A percentile compares a stretch with the other conserved stretches of the same genome.
Conservation (phyloP, 1,284 basidiomycete species). For the Ustilago tritici region DNA sequence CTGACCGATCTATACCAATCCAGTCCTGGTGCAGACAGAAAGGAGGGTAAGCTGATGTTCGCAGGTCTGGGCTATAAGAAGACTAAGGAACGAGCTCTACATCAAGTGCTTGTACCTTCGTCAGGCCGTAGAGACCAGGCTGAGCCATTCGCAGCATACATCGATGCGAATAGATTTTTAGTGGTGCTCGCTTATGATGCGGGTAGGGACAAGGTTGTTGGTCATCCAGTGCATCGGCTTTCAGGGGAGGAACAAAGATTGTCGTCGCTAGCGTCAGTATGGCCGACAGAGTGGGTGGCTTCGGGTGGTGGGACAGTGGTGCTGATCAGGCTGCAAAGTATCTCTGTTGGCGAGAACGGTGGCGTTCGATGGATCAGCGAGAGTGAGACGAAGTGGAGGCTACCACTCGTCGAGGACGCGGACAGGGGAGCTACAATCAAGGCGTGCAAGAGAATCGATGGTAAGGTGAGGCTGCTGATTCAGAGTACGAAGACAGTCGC, state of each 20-base stretch:
- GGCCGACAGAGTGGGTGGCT: conserved; percentile 33
- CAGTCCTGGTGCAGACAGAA: background rate
- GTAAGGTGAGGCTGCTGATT: conserved; percentile 18
- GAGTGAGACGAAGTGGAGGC: conserved; percentile 2
- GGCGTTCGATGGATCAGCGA: conserved; percentile 19
- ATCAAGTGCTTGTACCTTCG: conserved; percentile 35
- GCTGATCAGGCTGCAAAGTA: conserved; percentile 18
- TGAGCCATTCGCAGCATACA: conserved; percentile 44
- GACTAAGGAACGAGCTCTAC: conserved; percentile 44
- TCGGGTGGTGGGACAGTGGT: conserved; percentile 4
- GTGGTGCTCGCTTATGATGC: conserved; percentile 31
- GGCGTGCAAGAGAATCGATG: conserved; percentile 8
- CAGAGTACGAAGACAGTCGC: conserved; percentile 15
- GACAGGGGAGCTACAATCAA: conserved; percentile 19
- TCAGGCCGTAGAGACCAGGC: background rate
- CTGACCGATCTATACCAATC: conserved; percentile 34
- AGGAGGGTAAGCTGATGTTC: conserved; percentile 19
- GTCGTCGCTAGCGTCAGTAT: conserved; percentile 32
- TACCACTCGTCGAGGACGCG: background rate
- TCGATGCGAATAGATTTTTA: conserved; percentile 41
- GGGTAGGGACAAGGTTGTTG: conserved; percentile 14
- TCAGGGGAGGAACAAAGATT: conserved; percentile 2
- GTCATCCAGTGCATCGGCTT: conserved; percentile 36
- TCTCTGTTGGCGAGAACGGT: conserved; percentile 3
- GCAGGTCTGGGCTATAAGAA: conserved; percentile 42